Evolutionary conservation across 2,329 filamentous ascomycete species (phyloP), one percentile per base, ranked within the genome.

Genomic region (Diaporthe sp.): DNA sequence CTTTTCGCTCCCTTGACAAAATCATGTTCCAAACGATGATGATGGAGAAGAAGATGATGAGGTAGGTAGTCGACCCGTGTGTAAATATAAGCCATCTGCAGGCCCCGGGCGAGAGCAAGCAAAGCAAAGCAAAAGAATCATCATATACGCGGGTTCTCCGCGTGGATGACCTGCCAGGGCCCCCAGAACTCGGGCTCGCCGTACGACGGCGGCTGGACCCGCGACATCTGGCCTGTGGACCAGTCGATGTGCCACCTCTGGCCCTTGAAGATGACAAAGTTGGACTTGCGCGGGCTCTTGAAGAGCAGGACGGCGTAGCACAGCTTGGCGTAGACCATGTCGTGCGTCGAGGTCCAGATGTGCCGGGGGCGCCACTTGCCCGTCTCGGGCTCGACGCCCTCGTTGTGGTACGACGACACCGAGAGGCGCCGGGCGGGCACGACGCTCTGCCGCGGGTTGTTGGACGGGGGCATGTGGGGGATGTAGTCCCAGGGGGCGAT

Each of bases 241-340:
- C 90, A 92, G 83, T 92, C 90, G 58, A 92, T 88, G 76, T 87
- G 86, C 89, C 89, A 92, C 79, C 89, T 86, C 80, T 89, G 90
- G 57, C 89, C 90, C 77, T 88, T 87, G 81, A 85, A 85, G 79
- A 92, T 87, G 74, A 92, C 87, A 78, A 89, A 89, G 79, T 90
- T 89, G 76, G 86, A 89, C 80, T 91, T 91, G 71, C 90, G 85
- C 34, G 90, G 90, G 75, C 87, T 89, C 74, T 88, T 85, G 80
- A 89, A 90, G 34, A 90, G 84, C 13, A 92, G 83, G 68, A 90
- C 88, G n/a, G 88, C 87, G 81, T 91, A 91, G 82, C 90, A 92
- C 13, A 90, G 84, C 81, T 89, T 90, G 71, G 90, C 90, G 76
- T 92, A 92, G 39, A 91, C 83, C 82, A 90, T 85, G 78, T 92